These are phyloP conservation scores for Starmera dryadoides DNA, from an alignment of 805 yeast genomes.

Conservation along the genomic window DNA sequence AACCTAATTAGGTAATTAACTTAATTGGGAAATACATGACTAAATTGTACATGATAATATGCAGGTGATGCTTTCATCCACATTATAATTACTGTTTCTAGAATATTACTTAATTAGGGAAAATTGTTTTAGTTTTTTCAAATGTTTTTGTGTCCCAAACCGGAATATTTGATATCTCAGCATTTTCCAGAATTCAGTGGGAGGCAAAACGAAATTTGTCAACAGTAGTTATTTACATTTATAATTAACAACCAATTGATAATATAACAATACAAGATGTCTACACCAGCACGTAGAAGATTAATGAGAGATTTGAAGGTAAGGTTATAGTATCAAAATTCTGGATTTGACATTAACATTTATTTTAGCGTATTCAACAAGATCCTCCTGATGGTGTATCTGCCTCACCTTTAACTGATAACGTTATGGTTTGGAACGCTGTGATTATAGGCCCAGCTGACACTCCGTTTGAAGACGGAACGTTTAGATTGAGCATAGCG, in stretches of 20 bases:
- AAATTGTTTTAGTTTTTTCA: too few relatives aligned
- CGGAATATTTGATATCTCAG: too few relatives aligned
- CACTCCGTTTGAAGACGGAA: conserved; percentile 97
- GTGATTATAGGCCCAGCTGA: conserved; percentile 96
- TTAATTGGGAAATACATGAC: too few relatives aligned
- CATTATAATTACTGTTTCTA: too few relatives aligned
- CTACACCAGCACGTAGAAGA: conserved; percentile 98
- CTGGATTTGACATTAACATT: conserved; percentile 1
- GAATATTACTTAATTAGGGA: too few relatives aligned
- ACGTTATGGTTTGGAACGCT: conserved; percentile 97
- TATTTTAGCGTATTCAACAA: conserved; percentile 76
- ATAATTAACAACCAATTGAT: neutral
- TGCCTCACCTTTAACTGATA: conserved; percentile 94
- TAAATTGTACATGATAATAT: too few relatives aligned
- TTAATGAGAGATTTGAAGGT: conserved; percentile 96
- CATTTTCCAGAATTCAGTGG: too few relatives aligned
- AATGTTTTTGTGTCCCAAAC: too few relatives aligned
- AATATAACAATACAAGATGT: conserved; percentile 44
- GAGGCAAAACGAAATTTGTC: too few relatives aligned
- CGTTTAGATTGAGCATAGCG: conserved; percentile 76
- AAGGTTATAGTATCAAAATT: conserved; percentile 19
- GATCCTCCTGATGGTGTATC: conserved; percentile 98
- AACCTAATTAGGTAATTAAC: too few relatives aligned
- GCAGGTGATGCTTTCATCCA: too few relatives aligned
- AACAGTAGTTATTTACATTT: too few relatives aligned